These are phyloP conservation scores for Ascoidea tarda DNA, from an alignment of 805 yeast species.

Conservation along the genomic window DNA sequence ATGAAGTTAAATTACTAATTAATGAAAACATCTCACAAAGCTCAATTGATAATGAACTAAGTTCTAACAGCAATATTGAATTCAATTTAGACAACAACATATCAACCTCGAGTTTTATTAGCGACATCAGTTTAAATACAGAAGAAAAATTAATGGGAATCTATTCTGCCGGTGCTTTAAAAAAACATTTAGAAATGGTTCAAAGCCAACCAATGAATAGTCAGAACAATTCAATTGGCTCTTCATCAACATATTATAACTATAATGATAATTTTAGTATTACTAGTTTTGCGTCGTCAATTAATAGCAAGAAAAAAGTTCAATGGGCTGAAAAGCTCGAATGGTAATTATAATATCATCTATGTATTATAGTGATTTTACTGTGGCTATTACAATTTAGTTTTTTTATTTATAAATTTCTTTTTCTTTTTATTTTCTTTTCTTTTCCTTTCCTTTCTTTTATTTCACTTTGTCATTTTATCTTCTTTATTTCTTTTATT, in stretches of 20 bases:
- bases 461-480: not conserved
- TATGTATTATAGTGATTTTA: too few relatives aligned
- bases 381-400: too few relatives aligned
- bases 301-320: slow-evolving; percentile 4
- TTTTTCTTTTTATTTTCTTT: not conserved
- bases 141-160: slow-evolving; percentile 1
- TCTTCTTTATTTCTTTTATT: not conserved
- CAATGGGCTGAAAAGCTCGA: slow-evolving; percentile 10
- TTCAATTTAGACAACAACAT: not conserved
- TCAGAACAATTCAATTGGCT: not conserved
- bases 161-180: slow-evolving; percentile 6
- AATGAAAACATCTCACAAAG: not conserved
- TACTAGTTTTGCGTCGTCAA: not conserved
- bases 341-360: slow-evolving; percentile 4
- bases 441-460: not conserved
- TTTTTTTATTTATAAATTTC: not conserved
- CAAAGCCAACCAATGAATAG: not conserved
- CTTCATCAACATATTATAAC: not conserved
- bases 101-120: not conserved
- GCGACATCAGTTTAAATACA: not conserved
- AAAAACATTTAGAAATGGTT: not conserved
- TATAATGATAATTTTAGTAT: not conserved
- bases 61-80: not conserved
- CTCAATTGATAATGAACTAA: not conserved
- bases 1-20: not conserved